A percentile compares a stretch with the other conserved stretches of the same genome.
Evolutionary conservation across 352 stramenopile genomes (phyloP).

Genomic region (Globisporangium nagaii): DNA sequence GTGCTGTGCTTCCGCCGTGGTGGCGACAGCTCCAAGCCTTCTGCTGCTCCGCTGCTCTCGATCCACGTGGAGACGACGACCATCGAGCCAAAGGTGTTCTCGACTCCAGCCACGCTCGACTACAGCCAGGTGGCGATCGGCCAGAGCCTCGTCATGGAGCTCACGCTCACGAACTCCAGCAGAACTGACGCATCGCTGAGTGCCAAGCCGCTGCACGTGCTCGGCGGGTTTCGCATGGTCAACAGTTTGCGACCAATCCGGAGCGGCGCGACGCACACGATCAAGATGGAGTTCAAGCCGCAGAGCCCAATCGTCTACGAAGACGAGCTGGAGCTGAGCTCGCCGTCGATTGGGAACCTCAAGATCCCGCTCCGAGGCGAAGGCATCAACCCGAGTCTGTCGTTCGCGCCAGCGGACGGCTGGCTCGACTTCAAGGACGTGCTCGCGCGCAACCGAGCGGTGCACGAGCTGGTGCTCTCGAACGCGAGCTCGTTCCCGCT

Average conservation of each 20-base stretch:
- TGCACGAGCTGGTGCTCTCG: conserved; percentile 40
- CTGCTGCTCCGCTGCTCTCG: conserved; percentile 27
- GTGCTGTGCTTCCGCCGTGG: conserved; percentile 58
- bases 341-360: conserved; percentile 20
- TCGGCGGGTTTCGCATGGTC: conserved; percentile 81
- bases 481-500: conserved; percentile 72
- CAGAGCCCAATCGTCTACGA: conserved; percentile 44
- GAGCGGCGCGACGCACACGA: conserved; percentile 13
- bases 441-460: conserved; percentile 39
- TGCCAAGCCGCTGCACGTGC: conserved; percentile 59
- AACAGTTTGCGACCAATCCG: conserved; percentile 54
- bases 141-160: conserved; percentile 40
- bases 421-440: conserved; percentile 65
- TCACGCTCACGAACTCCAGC: conserved; percentile 60
- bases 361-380: conserved; percentile 44
- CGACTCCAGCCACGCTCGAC: conserved; percentile 39
- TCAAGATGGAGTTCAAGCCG: conserved; percentile 72
- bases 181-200: conserved; percentile 29
- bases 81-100: conserved; percentile 42
- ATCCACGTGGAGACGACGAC: conserved; percentile 67
- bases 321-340: conserved; percentile 64
- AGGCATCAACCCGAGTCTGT: conserved; percentile 76
- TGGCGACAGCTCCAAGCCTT: not conserved
- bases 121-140: conserved; percentile 89
- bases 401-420: conserved; percentile 54